Conservation (phyloP, 805 yeast genomes). For the Metschnikowia aberdeeniae region DNA sequence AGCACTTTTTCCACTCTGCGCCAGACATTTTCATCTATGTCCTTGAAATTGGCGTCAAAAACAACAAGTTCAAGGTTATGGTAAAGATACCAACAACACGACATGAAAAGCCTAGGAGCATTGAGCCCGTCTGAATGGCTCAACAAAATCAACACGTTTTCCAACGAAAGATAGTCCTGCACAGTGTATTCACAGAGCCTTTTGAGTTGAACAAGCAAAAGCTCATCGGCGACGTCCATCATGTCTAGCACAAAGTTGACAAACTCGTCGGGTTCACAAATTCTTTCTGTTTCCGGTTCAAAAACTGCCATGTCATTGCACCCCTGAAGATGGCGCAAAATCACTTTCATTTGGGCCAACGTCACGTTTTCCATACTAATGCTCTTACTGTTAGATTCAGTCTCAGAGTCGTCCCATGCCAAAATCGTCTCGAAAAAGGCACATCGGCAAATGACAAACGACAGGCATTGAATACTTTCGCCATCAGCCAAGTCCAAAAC, state of each 20-base stretch:
- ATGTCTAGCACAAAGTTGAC: slow-evolving; percentile 54
- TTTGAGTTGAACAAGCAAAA: slow-evolving; percentile 56
- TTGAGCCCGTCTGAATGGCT: slow-evolving; percentile 48
- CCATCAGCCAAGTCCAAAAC: slow-evolving; percentile 46
- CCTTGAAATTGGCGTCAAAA: slow-evolving; percentile 37
- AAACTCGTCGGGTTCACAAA: slow-evolving; percentile 41
- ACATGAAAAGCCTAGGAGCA: slow-evolving; percentile 53
- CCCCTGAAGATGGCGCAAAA: slow-evolving; percentile 59
- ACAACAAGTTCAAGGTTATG: slow-evolving; percentile 61
- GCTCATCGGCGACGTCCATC: slow-evolving; percentile 58
- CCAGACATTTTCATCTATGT: slow-evolving; percentile 25
- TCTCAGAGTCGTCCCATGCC: slow-evolving; percentile 44
- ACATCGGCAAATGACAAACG: slow-evolving; percentile 52
- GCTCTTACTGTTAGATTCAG: slow-evolving; percentile 12
- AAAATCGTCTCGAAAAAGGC: slow-evolving; percentile 61
- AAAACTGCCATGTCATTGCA: slow-evolving; percentile 33
- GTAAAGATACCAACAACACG: slow-evolving; percentile 65
- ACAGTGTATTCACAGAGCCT: slow-evolving; percentile 58
- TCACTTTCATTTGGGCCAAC: slow-evolving; percentile 40
- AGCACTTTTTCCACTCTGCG: slow-evolving; percentile 27
- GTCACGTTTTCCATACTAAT: slow-evolving; percentile 45
- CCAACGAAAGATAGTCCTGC: slow-evolving; percentile 51
- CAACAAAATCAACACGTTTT: slow-evolving; percentile 56
- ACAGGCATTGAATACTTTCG: slow-evolving; percentile 43
- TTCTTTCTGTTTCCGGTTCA: slow-evolving; percentile 8